Evolutionary conservation across 2,329 filamentous ascomycete genomes (phyloP), one percentile per base, ranked within the genome.

Genomic region (Penicillium verrucosum): DNA sequence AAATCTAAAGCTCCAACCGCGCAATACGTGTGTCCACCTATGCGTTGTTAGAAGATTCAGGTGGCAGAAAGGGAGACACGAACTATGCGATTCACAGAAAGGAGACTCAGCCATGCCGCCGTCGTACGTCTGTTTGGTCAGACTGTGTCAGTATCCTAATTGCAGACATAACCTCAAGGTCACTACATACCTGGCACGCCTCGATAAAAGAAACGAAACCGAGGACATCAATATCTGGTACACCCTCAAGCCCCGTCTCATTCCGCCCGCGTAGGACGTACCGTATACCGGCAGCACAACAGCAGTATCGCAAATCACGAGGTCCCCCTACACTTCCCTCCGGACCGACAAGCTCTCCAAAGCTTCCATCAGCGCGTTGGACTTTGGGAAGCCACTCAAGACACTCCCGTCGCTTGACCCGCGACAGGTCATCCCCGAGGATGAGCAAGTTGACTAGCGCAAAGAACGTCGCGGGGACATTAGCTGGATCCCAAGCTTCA

Each of bases 21-120:
- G 73, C 92, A 97, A 78, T 92, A 97, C 10, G 90, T 92, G 72
- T 96, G 93, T 21, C 94, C 94, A 64, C 90, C 89, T 92, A 60
- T 43, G 3, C 30, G 56, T 56, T 51, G 65, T 70, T 56, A 71
- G 67, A 60, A 62, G 60, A 43, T 58, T 51, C 34, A 38, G 18
- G 45, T 45, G 55, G 42, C 43, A 34, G 30, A 43, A 36, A 47
- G 58, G 55, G 47, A 53, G 45, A 58, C 55, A 64, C 81, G 47
- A 80, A 90, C 88, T 89, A 68, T 97, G 92, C 34, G 91, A 88
- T 76, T 97, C 92, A 58, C 92, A 87, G 58, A 85, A 86, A 0
- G 87, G 86, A 36, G 84, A 86, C 71, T 95, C 90, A 3, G 87
- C 87, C 60, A 96, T 85, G 6, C 92, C 92, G 5, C 91, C 90